Evolutionary conservation across 371 early-diverging fungal genomes (phyloP).

Genomic region (Saksenaea oblongispora): DNA sequence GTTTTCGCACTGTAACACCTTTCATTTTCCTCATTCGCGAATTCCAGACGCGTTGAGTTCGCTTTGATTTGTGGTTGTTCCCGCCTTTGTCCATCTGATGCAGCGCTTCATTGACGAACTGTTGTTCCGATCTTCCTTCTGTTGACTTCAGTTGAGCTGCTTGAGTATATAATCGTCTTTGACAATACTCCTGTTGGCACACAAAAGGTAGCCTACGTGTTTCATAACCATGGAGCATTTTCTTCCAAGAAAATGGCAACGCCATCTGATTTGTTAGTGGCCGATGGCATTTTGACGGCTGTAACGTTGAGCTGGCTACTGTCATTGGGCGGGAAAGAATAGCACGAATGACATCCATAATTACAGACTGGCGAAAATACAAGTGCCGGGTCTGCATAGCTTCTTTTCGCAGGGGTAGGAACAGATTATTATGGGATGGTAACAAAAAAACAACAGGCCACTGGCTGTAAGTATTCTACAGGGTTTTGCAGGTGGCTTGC

Average conservation of each 20-base stretch:
- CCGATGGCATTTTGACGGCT: not conserved
- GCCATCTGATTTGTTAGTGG: not conserved
- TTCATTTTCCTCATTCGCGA: not conserved
- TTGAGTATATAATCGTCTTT: not conserved
- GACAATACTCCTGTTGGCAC: not conserved
- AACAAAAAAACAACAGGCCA: too few species aligned
- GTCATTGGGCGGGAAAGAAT: conserved; percentile 18
- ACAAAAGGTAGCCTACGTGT: not conserved
- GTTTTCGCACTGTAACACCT: not conserved
- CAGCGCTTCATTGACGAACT: not conserved
- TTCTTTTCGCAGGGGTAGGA: not conserved
- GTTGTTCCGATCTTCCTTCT: not conserved
- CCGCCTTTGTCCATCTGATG: not conserved
- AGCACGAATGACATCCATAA: conserved; percentile 20
- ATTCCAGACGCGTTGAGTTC: not conserved
- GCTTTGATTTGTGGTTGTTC: not conserved
- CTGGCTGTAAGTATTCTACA: too few species aligned
- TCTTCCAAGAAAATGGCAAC: not conserved
- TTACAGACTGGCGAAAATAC: conserved; percentile 16
- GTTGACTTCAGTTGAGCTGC: not conserved
- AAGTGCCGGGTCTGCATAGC: conserved; percentile 15
- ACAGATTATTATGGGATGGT: too few species aligned
- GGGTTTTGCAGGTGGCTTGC: too few species aligned
- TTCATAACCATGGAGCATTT: not conserved
- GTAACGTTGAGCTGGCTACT: not conserved